Evolutionary conservation across 1,284 basidiomycete species (phyloP).

Genomic region (Heterobasidion annosum): DNA sequence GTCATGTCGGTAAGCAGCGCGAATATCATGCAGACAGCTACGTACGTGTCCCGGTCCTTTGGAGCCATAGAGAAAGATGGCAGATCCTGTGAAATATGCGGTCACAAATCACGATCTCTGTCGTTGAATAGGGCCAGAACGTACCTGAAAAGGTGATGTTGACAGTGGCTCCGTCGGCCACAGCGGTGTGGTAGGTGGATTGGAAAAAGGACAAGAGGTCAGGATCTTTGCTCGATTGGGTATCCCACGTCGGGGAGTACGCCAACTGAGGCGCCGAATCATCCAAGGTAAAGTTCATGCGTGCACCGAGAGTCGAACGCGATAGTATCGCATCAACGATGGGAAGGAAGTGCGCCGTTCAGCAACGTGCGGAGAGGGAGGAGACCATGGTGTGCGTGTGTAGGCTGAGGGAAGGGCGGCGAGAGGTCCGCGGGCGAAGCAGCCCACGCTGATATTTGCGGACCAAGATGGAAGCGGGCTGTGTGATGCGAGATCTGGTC

Average conservation of each 20-base stretch:
- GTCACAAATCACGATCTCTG: neutral
- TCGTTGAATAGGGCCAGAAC: neutral
- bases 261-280: neutral
- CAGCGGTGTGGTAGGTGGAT: conserved; percentile 4
- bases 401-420: neutral
- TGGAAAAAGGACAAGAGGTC: conserved; percentile 2
- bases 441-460: neutral
- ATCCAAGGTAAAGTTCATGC: conserved; percentile 5
- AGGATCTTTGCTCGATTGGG: neutral
- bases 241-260: conserved; percentile 2
- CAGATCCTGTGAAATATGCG: neutral
- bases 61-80: conserved; percentile 3
- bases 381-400: neutral
- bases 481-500: neutral
- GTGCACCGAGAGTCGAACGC: neutral
- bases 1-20: neutral
- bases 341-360: neutral
- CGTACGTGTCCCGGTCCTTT: conserved; percentile 2
- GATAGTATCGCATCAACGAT: neutral
- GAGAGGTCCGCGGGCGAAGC: neutral
- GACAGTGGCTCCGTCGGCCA: neutral
- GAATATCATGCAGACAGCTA: neutral
- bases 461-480: neutral
- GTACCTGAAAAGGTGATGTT: conserved; percentile 6
- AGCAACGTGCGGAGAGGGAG: neutral